phyloP scores from a whole-genome alignment of 2,329 filamentous ascomycete genomes.

The Madurella mycetomatis region DNA sequence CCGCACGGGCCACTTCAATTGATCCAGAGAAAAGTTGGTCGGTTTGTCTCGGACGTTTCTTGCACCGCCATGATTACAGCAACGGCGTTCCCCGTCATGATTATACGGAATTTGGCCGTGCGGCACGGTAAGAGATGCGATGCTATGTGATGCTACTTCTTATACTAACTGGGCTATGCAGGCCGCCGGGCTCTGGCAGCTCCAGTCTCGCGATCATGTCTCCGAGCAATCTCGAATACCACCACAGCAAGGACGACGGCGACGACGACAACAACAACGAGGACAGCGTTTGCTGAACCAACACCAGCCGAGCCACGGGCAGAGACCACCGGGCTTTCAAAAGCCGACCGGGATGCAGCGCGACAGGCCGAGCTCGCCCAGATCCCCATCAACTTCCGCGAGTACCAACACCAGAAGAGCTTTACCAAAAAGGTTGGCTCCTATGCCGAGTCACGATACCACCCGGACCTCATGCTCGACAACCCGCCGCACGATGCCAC shows the following conservation, averaged over 20 bases:
- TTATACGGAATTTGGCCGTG: conserved; percentile 49
- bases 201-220: conserved; percentile 37
- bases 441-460: conserved; percentile 52
- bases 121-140: conserved; percentile 46
- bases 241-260: conserved; percentile 27
- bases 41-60: background rate
- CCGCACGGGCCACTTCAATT: conserved; percentile 23
- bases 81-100: conserved; percentile 43
- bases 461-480: conserved; percentile 60
- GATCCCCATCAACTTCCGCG: conserved; percentile 35
- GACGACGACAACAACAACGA: conserved; percentile 26
- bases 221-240: conserved; percentile 37
- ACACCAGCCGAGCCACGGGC: background rate
- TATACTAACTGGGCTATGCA: conserved; percentile 27
- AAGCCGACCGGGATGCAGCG: conserved; percentile 18
- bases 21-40: conserved; percentile 25
- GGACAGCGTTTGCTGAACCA: conserved; percentile 22
- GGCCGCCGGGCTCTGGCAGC: conserved; percentile 51
- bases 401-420: conserved; percentile 39
- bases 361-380: conserved; percentile 23
- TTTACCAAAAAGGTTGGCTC: conserved; percentile 48
- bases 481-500: conserved; percentile 81
- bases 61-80: conserved; percentile 14
- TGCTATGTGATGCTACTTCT: background rate
- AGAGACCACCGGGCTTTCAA: background rate